Conservation (phyloP, 140 eudicot species). For the Ambrosia hybrid region DNA sequence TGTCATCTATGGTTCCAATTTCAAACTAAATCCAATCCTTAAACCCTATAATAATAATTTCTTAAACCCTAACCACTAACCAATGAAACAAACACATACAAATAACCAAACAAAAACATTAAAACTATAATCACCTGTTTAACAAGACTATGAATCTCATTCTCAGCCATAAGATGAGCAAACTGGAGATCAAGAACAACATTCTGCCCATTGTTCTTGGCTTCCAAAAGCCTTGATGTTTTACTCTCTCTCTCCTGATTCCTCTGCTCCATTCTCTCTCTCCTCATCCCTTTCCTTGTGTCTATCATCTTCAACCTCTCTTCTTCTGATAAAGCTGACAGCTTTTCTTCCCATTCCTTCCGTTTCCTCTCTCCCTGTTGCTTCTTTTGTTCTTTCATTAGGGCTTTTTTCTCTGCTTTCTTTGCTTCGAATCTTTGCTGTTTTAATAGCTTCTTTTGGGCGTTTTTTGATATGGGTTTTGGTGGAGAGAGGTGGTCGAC, state of each 20-base stretch:
- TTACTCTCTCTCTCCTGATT: constrained; percentile 61
- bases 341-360: constrained; percentile 78
- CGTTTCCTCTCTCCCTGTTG: constrained; percentile 63
- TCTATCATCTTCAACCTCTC: constrained; percentile 64
- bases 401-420: constrained; percentile 85
- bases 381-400: constrained; percentile 58
- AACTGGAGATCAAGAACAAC: constrained; percentile 78
- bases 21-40: not conserved
- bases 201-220: constrained; percentile 60
- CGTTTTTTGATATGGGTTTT: constrained; percentile 56
- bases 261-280: constrained; percentile 71
- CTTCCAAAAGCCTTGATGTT: constrained; percentile 44
- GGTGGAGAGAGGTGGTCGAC: constrained; percentile 17
- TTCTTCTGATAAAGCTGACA: constrained; percentile 56
- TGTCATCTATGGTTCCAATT: not conserved
- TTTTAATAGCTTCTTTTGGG: constrained; percentile 76
- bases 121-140: constrained; percentile 55
- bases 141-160: constrained; percentile 74
- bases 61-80: not conserved
- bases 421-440: constrained; percentile 77
- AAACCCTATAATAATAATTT: not conserved
- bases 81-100: not conserved
- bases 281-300: constrained; percentile 57
- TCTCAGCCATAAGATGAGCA: constrained; percentile 63
- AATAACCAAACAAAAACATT: too few species aligned